Base-by-base conservation (phyloP, 1,284 basidiomycete species). In the Exobasidium cylindrosporum region DNA sequence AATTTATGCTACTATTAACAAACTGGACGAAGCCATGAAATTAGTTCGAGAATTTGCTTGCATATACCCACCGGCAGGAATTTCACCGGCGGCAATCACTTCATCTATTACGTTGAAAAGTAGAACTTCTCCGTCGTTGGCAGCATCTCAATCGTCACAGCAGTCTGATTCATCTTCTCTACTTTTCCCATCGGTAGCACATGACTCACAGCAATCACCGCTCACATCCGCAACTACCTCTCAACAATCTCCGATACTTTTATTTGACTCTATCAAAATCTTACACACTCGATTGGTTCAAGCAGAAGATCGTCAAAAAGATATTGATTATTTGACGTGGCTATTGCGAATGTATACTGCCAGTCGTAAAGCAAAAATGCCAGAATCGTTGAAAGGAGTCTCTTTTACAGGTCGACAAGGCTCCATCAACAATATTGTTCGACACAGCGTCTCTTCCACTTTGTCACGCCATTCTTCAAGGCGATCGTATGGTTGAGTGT, bases 1-100 rank as follows among this genome's bases (percentile, higher is more conserved):
- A 26, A 63, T 62, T 31, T 54, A 45, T 21, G 67, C 68, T 14
- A 76, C 73, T 3, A 14, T 24, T 4, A 50, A 50, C 26, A 3
- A 26, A 13, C n/a, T 50, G 2, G 21, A 50, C n/a, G 26, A 23
- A 7, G 47, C 47, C 4, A 50, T 50, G 47, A 4, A 3, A 13
- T 28, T 50, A 28, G 17, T 50, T 13, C 47, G 21, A 4, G 13
- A 21, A 24, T 50, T 50, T 28, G 47, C 26, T 3, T 13, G 26
- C 4, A 23, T 24, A 28, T 50, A 50, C 26, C 47, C 47, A 4
- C 47, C 47, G 17, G 47, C 47, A 7, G 35, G 35, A 7, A 17
- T 40, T 7, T 17, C 7, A 40, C 35, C 35, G 10, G 35, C 35
- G 35, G 35, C 35, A 40, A 17, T 7, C 35, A 17, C 17, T 40